These are phyloP conservation scores for Omphalotus guepiniiformis DNA, from an alignment of 768 basidiomycete species.

Conservation along the genomic window DNA sequence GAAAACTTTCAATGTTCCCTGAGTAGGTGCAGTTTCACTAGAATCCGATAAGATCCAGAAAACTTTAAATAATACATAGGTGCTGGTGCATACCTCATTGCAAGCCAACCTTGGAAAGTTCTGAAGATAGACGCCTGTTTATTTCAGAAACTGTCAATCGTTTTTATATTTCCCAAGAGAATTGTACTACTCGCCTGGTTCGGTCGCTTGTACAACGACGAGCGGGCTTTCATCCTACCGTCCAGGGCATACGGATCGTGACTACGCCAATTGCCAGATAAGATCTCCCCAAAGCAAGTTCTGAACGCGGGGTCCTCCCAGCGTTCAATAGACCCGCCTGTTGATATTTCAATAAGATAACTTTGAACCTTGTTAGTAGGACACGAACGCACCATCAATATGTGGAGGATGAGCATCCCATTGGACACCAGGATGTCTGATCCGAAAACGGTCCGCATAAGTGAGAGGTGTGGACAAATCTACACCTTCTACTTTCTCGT, in stretches of 20 bases:
- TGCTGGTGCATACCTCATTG: conserved; percentile 45
- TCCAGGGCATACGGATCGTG: conserved; percentile 56
- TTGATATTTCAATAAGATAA: conserved; percentile 3
- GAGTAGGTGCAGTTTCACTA: conserved; percentile 61
- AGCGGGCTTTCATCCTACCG: conserved; percentile 44
- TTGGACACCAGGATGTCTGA: conserved; percentile 49
- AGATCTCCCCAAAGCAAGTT: conserved; percentile 45
- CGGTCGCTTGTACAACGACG: conserved; percentile 46
- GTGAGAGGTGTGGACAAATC: conserved; percentile 47
- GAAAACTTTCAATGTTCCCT: conserved; percentile 69
- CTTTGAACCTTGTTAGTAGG: conserved; percentile 11
- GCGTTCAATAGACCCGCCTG: conserved; percentile 61
- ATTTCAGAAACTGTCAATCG: background rate
- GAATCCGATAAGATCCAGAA: conserved; percentile 3
- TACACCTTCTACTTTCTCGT: conserved; percentile 34
- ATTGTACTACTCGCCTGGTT: conserved; percentile 32
- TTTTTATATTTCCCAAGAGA: background rate
- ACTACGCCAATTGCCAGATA: conserved; percentile 45
- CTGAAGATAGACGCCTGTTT: conserved; percentile 39
- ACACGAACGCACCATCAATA: conserved; percentile 20
- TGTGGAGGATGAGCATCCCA: conserved; percentile 37
- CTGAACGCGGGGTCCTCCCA: conserved; percentile 51
- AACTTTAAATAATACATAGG: background rate
- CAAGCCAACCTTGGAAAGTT: conserved; percentile 61
- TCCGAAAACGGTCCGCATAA: conserved; percentile 63